phyloP scores from a whole-genome alignment of 495 filamentous ascomycete genomes.

The Chlorociboria aeruginascens region DNA sequence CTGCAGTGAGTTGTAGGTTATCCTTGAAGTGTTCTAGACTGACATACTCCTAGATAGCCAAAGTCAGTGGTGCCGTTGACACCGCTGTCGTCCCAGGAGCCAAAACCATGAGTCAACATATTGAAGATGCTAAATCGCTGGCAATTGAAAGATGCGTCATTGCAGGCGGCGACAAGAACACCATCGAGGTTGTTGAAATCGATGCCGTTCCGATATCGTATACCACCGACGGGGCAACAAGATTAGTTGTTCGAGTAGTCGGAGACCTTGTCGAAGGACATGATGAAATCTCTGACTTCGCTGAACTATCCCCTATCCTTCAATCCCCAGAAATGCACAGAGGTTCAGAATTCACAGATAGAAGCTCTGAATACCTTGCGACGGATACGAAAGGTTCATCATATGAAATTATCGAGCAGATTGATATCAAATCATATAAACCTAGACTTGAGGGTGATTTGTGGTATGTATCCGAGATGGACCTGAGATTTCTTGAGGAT shows the following conservation, averaged over 20 bases:
- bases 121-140: conserved; percentile 23
- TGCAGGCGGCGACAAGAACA: conserved; percentile 19
- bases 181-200: conserved; percentile 24
- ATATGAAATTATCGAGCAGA: conserved; percentile 12
- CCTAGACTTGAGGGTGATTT: conserved; percentile 37
- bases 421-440: conserved; percentile 36
- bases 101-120: conserved; percentile 15
- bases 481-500: conserved; percentile 43
- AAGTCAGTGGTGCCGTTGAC: conserved; percentile 14
- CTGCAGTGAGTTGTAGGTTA: conserved; percentile 12
- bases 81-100: conserved; percentile 11
- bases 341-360: conserved; percentile 70
- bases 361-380: background rate
- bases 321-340: conserved; percentile 84
- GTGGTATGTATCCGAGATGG: conserved; percentile 43
- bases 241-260: conserved; percentile 24
- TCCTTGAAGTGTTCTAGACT: background rate
- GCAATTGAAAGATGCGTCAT: conserved; percentile 23
- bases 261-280: conserved; percentile 18
- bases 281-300: conserved; percentile 1
- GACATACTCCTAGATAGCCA: conserved; percentile 11
- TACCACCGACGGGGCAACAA: conserved; percentile 24
- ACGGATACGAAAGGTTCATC: conserved; percentile 10
- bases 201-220: conserved; percentile 28
- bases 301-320: background rate